Percentiles rank a stretch among this genome's conserved stretches.
These are phyloP conservation scores for Candida nonsorbophila DNA, from an alignment of 805 yeast species.

Conservation along the genomic window DNA sequence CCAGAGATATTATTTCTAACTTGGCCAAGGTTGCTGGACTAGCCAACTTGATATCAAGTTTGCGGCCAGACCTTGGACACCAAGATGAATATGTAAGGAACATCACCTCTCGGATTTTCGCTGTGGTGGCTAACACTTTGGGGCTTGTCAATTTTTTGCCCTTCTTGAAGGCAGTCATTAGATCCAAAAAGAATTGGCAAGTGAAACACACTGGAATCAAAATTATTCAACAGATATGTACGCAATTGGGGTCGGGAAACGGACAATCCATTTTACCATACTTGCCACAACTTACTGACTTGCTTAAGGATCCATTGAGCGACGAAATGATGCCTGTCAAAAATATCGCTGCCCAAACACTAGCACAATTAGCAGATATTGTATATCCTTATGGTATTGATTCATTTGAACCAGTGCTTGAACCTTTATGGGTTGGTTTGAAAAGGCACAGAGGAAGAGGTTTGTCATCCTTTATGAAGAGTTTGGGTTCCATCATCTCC, in stretches of 20 bases:
- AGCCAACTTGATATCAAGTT: constrained; percentile 67
- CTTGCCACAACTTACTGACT: constrained; percentile 56
- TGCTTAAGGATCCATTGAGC: constrained; percentile 50
- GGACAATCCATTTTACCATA: constrained; percentile 59
- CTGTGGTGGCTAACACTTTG: constrained; percentile 74
- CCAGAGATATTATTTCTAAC: constrained; percentile 71
- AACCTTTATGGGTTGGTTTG: constrained; percentile 78
- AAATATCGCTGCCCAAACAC: constrained; percentile 63
- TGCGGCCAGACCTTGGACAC: constrained; percentile 80
- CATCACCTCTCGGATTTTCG: constrained; percentile 71
- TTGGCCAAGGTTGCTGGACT: constrained; percentile 80
- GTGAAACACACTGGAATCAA: constrained; percentile 81
- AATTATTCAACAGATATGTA: constrained; percentile 70
- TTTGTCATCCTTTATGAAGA: constrained; percentile 69
- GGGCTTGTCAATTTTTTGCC: constrained; percentile 74
- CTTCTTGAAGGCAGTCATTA: constrained; percentile 74
- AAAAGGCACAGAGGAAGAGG: constrained; percentile 71
- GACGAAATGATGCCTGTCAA: constrained; percentile 71
- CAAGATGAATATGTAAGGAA: constrained; percentile 77
- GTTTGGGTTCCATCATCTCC: constrained; percentile 77
- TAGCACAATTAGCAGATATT: constrained; percentile 74
- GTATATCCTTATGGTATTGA: constrained; percentile 87
- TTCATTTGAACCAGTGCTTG: constrained; percentile 68
- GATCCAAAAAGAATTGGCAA: constrained; percentile 70
- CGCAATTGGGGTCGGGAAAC: constrained; percentile 58